A percentile compares a stretch with the other conserved stretches of the same genome.
These are phyloP conservation scores for Camelina hispida DNA, from an alignment of 345 rosid genomes.

Conservation along the genomic window DNA sequence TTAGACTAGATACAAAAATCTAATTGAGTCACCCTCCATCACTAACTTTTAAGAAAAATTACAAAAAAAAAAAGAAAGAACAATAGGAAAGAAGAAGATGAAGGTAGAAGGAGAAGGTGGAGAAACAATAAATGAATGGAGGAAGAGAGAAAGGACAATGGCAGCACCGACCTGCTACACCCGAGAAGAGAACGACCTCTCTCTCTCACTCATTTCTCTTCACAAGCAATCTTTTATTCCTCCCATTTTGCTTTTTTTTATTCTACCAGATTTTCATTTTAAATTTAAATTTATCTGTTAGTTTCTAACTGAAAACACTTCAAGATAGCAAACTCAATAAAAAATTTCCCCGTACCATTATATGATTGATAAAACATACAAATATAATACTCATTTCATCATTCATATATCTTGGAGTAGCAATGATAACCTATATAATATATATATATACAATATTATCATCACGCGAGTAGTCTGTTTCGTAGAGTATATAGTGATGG, in stretches of 20 bases:
- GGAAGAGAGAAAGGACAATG: conserved; percentile 42
- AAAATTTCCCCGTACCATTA: not conserved
- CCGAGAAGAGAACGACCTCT: conserved; percentile 47
- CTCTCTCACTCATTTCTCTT: conserved; percentile 38
- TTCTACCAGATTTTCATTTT: not conserved
- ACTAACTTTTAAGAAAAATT: not conserved
- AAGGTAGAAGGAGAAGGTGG: conserved; percentile 29
- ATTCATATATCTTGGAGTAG: not conserved
- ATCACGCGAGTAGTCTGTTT: not conserved
- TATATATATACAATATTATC: not conserved
- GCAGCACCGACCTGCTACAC: conserved; percentile 49
- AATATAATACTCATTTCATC: conserved; percentile 10
- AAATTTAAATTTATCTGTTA: not conserved
- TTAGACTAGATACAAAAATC: not conserved
- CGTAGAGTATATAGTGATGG: not conserved
- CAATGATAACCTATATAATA: conserved; percentile 4
- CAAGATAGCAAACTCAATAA: not conserved
- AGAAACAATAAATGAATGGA: conserved; percentile 41
- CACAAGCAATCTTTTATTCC: conserved; percentile 32
- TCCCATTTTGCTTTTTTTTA: conserved; percentile 2
- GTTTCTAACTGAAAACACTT: not conserved
- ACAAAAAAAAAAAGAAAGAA: not conserved
- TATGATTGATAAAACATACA: conserved; percentile 17
- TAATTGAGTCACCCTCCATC: conserved; percentile 7
- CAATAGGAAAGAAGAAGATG: not conserved